Base-by-base conservation (phyloP, 768 basidiomycete species). In the Boletus bicolor region DNA sequence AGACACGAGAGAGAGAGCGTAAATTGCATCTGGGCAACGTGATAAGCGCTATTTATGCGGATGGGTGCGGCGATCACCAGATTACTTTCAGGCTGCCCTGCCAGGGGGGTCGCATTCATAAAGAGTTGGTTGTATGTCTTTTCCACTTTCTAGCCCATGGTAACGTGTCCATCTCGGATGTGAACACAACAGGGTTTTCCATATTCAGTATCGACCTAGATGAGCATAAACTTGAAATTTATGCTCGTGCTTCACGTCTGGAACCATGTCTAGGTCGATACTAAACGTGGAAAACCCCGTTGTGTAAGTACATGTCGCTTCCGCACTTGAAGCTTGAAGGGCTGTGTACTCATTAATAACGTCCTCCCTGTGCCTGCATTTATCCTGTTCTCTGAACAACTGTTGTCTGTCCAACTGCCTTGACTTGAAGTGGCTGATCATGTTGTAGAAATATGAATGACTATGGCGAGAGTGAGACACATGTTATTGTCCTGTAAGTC, bases 401-500 rank as follows among this genome's bases (percentile, higher is more conserved):
- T 2, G 36, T 9, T 7, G 10, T 11, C 32, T 32, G 32, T 17
- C 14, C 19, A 14, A 21, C 32, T 8, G 1, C 35, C 48, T 47
- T 14, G 0, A 11, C 21, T 32, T 2, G 44, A 37, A 49, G 36
- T 14, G 10, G 17, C 8, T 1, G 38, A 34, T 41, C 41, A 30
- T 8, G 10, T 48, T 21, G 36, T 34, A 21, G 21, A 32, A 35
- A 19, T 4, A 19, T 4, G 8, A 32, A 11, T 7, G 51, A 54
- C 7, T 32, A 42, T 1, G 11, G 26, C 15, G 15, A 36, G 7
- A 26, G n/a, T 15, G 15, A 52, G 32, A 46, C 15, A 39, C 3
- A 44, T 54, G 34, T 15, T 28, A 60, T 64, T 54, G 24, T 50
- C 37, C 24, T 21, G 26, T 9, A 14, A 49, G 34, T 41, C 32